Percentiles rank a stretch among this genome's conserved stretches.
phyloP scores from a whole-genome alignment of 306 rosid genomes.

The peach (Prunus persica) region DNA sequence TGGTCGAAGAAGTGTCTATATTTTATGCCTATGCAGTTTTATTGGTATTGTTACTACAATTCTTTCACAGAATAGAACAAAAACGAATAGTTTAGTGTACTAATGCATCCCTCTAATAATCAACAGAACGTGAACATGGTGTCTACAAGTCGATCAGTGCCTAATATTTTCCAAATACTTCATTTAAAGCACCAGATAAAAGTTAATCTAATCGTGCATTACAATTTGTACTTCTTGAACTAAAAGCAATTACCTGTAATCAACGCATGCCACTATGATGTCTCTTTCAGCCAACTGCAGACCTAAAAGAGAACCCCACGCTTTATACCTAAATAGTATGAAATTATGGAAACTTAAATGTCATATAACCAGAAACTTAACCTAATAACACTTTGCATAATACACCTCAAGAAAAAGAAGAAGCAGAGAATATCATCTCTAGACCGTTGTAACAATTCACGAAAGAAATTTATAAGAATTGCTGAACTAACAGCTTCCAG shows the following conservation, averaged over 20 bases:
- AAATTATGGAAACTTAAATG: conserved; percentile 28
- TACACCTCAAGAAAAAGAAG: background rate
- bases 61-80: background rate
- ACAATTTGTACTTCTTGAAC: conserved; percentile 42
- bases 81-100: background rate
- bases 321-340: conserved; percentile 75
- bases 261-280: conserved; percentile 82
- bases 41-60: background rate
- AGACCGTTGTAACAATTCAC: background rate
- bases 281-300: conserved; percentile 83
- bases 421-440: background rate
- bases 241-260: conserved; percentile 78
- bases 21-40: background rate
- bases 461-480: background rate
- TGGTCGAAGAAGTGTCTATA: background rate
- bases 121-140: background rate
- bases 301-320: conserved; percentile 96
- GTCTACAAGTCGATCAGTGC: background rate
- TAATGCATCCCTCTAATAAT: background rate
- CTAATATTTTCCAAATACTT: background rate
- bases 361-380: conserved; percentile 3
- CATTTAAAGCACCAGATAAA: conserved; percentile 14
- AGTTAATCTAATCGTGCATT: conserved; percentile 27
- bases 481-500: background rate
- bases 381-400: background rate